Base-by-base conservation (phyloP, 345 rosid genomes). In the Corchorus capsularis region DNA sequence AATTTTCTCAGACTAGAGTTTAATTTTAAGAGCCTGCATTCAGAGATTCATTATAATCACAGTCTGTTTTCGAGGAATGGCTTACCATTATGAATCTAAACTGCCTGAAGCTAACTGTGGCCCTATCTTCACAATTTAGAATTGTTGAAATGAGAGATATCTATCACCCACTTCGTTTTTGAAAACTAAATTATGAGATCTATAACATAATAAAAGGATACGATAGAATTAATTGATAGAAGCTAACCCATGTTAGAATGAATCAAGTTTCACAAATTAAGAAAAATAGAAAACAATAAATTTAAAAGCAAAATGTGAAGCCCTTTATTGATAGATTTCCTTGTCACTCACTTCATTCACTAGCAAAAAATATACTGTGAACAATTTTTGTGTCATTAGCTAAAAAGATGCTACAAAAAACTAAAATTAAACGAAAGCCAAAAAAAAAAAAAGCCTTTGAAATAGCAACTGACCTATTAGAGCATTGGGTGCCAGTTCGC, bases 401-500 rank as follows among this genome's bases (percentile, higher is more conserved):
- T 5, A 52, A 34, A 56, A 55, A 3, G 39, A 8, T 37, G 55
- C 12, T 6, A 71, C 10, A 2, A 56, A 56, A 5, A 56, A 6
- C 15, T 5, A 11, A 56, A 43, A 45, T 13, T 22, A 20, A 35
- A 72, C 14, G 27, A 9, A 73, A 20, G 12, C 43, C 43, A 16
- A 63, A 14, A 6, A 3, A 8, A 7, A 57, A 53, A 39, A 63
- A 39, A 47, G n/a, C 71, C 61, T 69, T 45, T 47, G 57, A 63
- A 78, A 52, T n/a, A 59, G 67, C 54, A 55, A 86, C 93, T 86
- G 71, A 92, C 98, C 97, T 85, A 49, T 92, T 91, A 75, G 99
- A 91, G 87, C 99, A 93, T 75, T 96, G 98, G 37, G 93, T 50
- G 74, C 99, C 99, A 64, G 93, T 81, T 70, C 98, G 85, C 72